Evolutionary conservation across 2,329 filamentous ascomycete species (phyloP), one percentile per base, ranked within the genome.

Genomic region (Cordyceps cicadae): DNA sequence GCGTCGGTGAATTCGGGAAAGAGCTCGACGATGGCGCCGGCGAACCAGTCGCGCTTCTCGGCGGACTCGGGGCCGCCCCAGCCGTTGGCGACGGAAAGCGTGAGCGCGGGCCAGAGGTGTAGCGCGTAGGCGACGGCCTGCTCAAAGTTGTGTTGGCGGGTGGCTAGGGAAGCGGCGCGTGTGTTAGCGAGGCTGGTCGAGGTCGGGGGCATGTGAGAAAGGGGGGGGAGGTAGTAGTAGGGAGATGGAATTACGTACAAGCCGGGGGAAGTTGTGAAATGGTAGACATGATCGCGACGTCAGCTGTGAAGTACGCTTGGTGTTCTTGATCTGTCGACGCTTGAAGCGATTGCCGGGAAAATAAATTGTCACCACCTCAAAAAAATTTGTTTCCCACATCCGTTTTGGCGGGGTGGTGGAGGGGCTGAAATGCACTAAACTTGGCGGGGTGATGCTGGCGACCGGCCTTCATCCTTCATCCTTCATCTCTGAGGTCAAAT

Each of bases 31-130:
- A 97, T 81, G 49, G 89, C 89, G 64, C 92, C 92, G 56, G 90
- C 93, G 69, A 99, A 90, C 93, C 92, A 97, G 80, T 96, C 93
- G 69, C 93, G 89, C 79, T 97, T 97, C 75, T 95, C 91, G 63
- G 81, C 74, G 24, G 86, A 88, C 70, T 91, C 86, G 46, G 90
- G 85, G 2, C 93, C 94, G 68, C 93, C 94, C 88, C 92, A 96
- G 75, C 85, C 81, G 73, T 90, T 91, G 71, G 89, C 84, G 50
- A 97, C 90, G 52, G 94, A 91, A 70, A 96, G 86, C 54, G 88
- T 88, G 59, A 99, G 87, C 37, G 90, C 88, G 8, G 89, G 87
- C 94, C 94, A 99, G 70, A 89, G 84, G 77, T 92, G 86, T 66
- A 99, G 85, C 49, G 88, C 79, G 71, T 94, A 87, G 72, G 90